phyloP scores from a whole-genome alignment of 2,329 filamentous ascomycete species.

The Coniochaeta ligniaria region DNA sequence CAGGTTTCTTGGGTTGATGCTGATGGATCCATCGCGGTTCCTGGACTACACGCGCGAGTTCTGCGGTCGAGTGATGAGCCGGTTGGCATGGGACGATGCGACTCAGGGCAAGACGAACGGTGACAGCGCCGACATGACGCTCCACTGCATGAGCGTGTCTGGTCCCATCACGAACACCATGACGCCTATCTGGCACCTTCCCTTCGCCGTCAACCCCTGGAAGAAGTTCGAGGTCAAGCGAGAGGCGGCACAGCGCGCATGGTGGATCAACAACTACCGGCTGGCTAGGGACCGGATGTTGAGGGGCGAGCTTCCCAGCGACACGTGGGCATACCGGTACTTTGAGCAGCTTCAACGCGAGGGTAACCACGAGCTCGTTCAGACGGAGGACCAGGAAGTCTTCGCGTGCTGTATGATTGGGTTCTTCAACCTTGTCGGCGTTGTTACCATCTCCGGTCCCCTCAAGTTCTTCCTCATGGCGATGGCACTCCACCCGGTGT shows the following conservation, averaged over 20 bases:
- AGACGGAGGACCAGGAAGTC: slow-evolving; percentile 33
- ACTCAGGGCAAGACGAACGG: slow-evolving; percentile 36
- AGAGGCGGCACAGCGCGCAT: slow-evolving; percentile 33
- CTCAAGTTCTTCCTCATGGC: slow-evolving; percentile 45
- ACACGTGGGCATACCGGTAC: slow-evolving; percentile 43
- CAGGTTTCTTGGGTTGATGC: slow-evolving; percentile 35
- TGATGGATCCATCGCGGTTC: slow-evolving; percentile 38
- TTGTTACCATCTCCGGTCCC: slow-evolving; percentile 41
- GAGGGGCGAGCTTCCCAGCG: slow-evolving; percentile 29
- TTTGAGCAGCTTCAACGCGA: slow-evolving; percentile 32
- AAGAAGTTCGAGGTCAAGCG: slow-evolving; percentile 36
- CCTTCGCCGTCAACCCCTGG: slow-evolving; percentile 38
- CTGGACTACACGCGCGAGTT: slow-evolving; percentile 38
- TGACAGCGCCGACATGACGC: slow-evolving; percentile 36
- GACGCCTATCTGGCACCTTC: slow-evolving; percentile 39
- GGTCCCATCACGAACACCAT: slow-evolving; percentile 42
- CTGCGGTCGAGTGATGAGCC: slow-evolving; percentile 42
- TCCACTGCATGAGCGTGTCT: slow-evolving; percentile 44
- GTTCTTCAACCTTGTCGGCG: slow-evolving; percentile 43
- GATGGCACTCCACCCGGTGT: slow-evolving; percentile 44
- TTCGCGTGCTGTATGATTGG: slow-evolving; percentile 44
- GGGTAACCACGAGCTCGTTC: slow-evolving; percentile 31
- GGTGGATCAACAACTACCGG: slow-evolving; percentile 37
- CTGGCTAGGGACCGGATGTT: slow-evolving; percentile 32
- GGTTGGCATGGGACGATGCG: slow-evolving; percentile 42